These are phyloP conservation scores for Coffea eugenioides DNA, from an alignment of 257 asterid genomes.

Conservation along the genomic window DNA sequence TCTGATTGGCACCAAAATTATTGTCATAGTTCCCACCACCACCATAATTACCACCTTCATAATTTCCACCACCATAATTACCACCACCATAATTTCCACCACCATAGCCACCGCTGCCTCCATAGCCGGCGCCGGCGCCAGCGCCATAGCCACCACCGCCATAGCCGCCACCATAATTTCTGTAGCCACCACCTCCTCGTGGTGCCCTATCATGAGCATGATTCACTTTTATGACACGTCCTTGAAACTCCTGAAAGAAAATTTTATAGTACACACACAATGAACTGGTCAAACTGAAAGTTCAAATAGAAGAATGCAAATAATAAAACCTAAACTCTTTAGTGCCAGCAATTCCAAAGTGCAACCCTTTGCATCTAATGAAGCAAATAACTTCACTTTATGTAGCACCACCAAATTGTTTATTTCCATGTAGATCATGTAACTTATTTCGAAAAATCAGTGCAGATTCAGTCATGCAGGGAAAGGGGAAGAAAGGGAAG, in stretches of 20 bases:
- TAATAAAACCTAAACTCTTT: not conserved
- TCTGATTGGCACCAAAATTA: conserved; percentile 4
- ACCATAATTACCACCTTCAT: conserved; percentile 14
- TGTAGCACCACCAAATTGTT: not conserved
- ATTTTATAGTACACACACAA: no score
- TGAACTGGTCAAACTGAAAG: not conserved
- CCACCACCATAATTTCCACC: conserved; percentile 3
- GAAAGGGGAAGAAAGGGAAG: not conserved
- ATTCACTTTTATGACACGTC: conserved; percentile 68
- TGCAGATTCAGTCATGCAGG: not conserved
- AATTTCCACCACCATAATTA: conserved; percentile 12
- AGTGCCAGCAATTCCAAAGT: not conserved
- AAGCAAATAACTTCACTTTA: not conserved
- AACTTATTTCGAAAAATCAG: not conserved
- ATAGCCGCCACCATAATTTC: not conserved
- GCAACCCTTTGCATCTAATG: not conserved
- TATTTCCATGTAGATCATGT: not conserved
- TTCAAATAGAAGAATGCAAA: no score
- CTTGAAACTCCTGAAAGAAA: conserved; percentile 65
- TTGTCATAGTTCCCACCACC: conserved; percentile 6
- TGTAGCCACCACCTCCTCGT: conserved; percentile 23
- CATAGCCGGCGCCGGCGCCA: conserved; percentile 31
- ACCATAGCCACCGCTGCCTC: conserved; percentile 17
- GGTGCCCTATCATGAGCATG: conserved; percentile 66
- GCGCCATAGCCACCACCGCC: conserved; percentile 7